A percentile compares a stretch with the other conserved stretches of the same genome.
These are phyloP conservation scores for Ceratocystis ficicola DNA, from an alignment of 2,329 filamentous ascomycete genomes.

Conservation along the genomic window DNA sequence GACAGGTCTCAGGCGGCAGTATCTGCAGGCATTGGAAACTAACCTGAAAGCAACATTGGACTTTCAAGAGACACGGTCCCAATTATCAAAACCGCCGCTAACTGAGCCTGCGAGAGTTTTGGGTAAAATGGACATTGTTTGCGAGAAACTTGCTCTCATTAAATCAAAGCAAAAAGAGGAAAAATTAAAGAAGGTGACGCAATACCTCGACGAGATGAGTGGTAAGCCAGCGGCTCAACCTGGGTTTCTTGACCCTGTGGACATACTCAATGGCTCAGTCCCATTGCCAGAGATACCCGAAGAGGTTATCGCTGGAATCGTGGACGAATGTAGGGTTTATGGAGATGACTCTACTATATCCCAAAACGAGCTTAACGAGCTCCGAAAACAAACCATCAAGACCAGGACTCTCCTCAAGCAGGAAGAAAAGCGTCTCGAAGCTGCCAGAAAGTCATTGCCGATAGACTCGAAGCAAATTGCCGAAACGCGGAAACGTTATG, in stretches of 20 bases:
- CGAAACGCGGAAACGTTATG: conserved; percentile 36
- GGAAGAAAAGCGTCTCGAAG: conserved; percentile 44
- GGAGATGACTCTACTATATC: conserved; percentile 37
- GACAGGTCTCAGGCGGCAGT: conserved; percentile 42
- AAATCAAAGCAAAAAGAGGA: conserved; percentile 42
- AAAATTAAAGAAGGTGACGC: conserved; percentile 39
- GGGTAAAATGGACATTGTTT: conserved; percentile 27
- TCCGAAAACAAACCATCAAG: conserved; percentile 48
- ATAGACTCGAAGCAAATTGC: conserved; percentile 25
- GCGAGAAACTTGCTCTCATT: conserved; percentile 41
- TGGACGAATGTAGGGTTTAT: conserved; percentile 31
- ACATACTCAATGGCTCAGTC: conserved; percentile 36
- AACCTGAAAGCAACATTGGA: conserved; percentile 41
- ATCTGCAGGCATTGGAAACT: conserved; percentile 41
- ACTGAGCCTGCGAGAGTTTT: background rate
- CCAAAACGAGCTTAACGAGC: conserved; percentile 1
- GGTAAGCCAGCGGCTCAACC: conserved; percentile 41
- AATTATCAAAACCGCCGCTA: conserved; percentile 10
- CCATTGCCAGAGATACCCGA: conserved; percentile 41
- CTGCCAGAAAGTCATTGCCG: conserved; percentile 33
- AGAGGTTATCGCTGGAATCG: conserved; percentile 40
- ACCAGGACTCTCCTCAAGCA: conserved; percentile 45
- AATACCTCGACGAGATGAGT: conserved; percentile 39
- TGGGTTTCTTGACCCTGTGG: conserved; percentile 39
- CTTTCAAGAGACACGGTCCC: conserved; percentile 31